Conservation (phyloP, 306 rosid species). For the Cajanus cajan region DNA sequence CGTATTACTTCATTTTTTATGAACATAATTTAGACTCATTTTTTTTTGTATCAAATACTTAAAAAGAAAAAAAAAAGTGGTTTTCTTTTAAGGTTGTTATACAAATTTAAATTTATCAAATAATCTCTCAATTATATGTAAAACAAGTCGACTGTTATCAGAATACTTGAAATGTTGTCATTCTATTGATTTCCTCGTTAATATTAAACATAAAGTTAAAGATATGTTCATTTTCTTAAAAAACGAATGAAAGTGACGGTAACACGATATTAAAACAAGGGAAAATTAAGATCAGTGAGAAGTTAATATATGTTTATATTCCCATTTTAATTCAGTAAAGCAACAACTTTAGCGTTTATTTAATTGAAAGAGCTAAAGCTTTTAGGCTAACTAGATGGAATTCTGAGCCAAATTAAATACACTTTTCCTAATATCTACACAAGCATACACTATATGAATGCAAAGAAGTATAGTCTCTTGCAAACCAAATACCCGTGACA, state of each 20-base stretch:
- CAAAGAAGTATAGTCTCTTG: not conserved
- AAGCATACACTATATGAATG: not conserved
- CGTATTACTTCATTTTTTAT: not conserved
- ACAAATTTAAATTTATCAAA: not conserved
- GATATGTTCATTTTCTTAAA: not conserved
- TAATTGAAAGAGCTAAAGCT: not conserved
- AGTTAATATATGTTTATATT: not conserved
- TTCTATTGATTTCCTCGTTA: not conserved
- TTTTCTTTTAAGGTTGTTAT: not conserved
- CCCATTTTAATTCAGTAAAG: not conserved
- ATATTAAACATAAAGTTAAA: not conserved
- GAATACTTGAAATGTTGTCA: not conserved
- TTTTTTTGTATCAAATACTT: not conserved
- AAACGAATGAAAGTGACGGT: not conserved
- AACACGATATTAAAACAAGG: not conserved
- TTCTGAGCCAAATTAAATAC: not conserved
- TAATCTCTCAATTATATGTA: not conserved
- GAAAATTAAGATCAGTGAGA: not conserved
- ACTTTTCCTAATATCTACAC: not conserved
- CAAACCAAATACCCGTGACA: not conserved
- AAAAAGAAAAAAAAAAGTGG: not conserved
- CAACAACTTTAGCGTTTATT: not conserved
- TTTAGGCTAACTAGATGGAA: not conserved
- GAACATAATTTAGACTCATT: not conserved
- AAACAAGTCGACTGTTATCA: not conserved